A percentile compares a stretch with the other conserved stretches of the same genome.
phyloP scores from a whole-genome alignment of 164 flowering plant genomes.

The Aristolochia californica region DNA sequence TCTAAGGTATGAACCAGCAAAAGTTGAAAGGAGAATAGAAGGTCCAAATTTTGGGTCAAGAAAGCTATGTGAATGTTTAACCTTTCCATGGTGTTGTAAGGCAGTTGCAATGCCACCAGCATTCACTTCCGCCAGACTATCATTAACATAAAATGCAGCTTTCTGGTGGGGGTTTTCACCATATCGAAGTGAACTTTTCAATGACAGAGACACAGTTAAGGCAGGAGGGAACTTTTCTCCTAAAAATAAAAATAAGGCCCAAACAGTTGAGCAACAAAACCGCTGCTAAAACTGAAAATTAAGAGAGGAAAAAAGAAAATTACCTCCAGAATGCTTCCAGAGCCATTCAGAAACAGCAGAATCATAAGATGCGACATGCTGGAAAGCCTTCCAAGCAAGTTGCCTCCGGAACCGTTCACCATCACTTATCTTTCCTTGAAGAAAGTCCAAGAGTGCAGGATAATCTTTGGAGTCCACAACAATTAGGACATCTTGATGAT shows the following conservation, averaged over 20 bases:
- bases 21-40: not conserved
- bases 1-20: not conserved
- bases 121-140: constrained; percentile 72
- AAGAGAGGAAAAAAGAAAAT: not conserved
- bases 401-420: constrained; percentile 60
- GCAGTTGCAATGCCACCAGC: constrained; percentile 96
- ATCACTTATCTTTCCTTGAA: constrained; percentile 37
- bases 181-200: constrained; percentile 75
- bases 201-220: constrained; percentile 58
- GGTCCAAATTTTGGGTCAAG: not conserved
- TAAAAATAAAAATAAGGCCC: constrained; percentile 8
- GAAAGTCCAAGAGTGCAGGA: constrained; percentile 60
- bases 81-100: constrained; percentile 95
- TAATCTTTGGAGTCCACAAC: constrained; percentile 87
- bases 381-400: constrained; percentile 98
- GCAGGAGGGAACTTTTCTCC: constrained; percentile 77
- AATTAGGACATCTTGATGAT: constrained; percentile 91
- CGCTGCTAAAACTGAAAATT: not conserved
- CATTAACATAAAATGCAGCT: constrained; percentile 91
- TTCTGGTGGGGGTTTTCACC: constrained; percentile 99
- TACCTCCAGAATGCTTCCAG: constrained; percentile 88
- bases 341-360: constrained; percentile 98
- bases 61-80: constrained; percentile 10
- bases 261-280: not conserved
- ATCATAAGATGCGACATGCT: constrained; percentile 94